A percentile compares a stretch with the other conserved stretches of the same genome.
These are phyloP conservation scores for Suhomyces pyralidae DNA, from an alignment of 805 yeast genomes.

Conservation along the genomic window DNA sequence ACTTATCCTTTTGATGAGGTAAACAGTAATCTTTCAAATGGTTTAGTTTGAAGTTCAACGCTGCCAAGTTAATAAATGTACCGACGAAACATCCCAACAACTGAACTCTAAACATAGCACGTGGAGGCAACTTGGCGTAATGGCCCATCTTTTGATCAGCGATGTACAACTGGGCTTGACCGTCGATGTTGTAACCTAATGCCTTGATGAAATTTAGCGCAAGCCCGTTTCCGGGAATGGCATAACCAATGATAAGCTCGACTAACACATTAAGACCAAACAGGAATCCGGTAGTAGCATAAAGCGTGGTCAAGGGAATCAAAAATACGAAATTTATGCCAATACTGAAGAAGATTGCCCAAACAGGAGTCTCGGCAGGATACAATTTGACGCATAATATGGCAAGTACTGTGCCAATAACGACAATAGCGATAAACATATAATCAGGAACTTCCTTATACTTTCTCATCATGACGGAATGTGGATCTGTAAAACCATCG, in stretches of 20 bases:
- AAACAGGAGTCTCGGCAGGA: constrained; percentile 35
- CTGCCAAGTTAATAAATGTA: constrained; percentile 19
- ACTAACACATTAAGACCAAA: constrained; percentile 36
- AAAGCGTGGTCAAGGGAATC: constrained; percentile 28
- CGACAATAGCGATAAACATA: constrained; percentile 23
- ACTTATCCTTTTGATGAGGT: constrained; percentile 17
- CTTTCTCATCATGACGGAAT: constrained; percentile 29
- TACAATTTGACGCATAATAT: constrained; percentile 30
- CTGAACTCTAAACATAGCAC: constrained; percentile 29
- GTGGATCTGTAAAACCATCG: constrained; percentile 34
- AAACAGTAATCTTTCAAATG: constrained; percentile 17
- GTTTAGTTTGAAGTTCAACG: constrained; percentile 16
- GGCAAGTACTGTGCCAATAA: constrained; percentile 27
- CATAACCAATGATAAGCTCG: constrained; percentile 37
- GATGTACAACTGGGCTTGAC: constrained; percentile 54
- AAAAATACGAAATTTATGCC: constrained; percentile 33
- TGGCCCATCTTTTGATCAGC: constrained; percentile 63
- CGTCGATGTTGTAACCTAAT: constrained; percentile 54
- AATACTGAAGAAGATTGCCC: constrained; percentile 34
- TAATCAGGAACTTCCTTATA: constrained; percentile 38
- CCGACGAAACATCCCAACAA: constrained; percentile 17
- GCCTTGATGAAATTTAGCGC: constrained; percentile 53
- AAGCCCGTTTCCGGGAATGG: constrained; percentile 35
- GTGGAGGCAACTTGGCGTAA: constrained; percentile 62
- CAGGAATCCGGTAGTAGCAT: constrained; percentile 29